These are phyloP conservation scores for Monosporascus sp. DNA, from an alignment of 2,329 filamentous ascomycete species.

Conservation along the genomic window DNA sequence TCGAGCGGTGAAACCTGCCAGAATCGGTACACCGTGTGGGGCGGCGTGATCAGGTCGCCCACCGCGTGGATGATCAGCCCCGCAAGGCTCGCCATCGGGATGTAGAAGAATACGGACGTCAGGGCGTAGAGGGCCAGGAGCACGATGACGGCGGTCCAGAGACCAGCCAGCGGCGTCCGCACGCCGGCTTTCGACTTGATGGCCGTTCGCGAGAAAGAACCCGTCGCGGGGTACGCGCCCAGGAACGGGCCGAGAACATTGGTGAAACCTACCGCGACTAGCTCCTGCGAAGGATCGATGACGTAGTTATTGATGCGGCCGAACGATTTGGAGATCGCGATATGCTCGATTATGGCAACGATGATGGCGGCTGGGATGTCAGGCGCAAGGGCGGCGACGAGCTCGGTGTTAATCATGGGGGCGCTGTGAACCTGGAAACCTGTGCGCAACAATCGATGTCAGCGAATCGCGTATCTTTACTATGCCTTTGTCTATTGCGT, in stretches of 20 bases:
- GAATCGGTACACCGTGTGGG: slow-evolving; percentile 79
- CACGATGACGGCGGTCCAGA: slow-evolving; percentile 78
- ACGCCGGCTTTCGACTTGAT: slow-evolving; percentile 95
- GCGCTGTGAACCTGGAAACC: slow-evolving; percentile 67
- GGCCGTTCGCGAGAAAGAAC: slow-evolving; percentile 84
- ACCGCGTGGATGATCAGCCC: slow-evolving; percentile 91
- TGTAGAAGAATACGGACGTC: slow-evolving; percentile 82
- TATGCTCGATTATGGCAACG: slow-evolving; percentile 75
- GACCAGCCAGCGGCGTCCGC: slow-evolving; percentile 77
- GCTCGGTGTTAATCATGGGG: slow-evolving; percentile 52
- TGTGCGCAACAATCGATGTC: slow-evolving; percentile 13
- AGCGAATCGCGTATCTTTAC: too few relatives aligned
- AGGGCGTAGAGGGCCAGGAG: slow-evolving; percentile 80
- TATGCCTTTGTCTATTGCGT: too few relatives aligned
- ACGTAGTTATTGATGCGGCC: slow-evolving; percentile 74
- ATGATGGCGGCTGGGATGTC: slow-evolving; percentile 72
- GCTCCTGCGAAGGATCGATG: slow-evolving; percentile 72
- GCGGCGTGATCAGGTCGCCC: slow-evolving; percentile 76
- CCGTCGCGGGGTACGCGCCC: slow-evolving; percentile 79
- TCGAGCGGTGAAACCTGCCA: slow-evolving; percentile 82
- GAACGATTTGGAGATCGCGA: slow-evolving; percentile 79
- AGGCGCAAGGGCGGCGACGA: slow-evolving; percentile 58
- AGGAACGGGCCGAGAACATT: slow-evolving; percentile 76
- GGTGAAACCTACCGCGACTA: slow-evolving; percentile 70
- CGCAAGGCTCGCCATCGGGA: slow-evolving; percentile 68